Evolutionary conservation across 2,329 filamentous ascomycete genomes (phyloP).

Genomic region (Epicoccum nigrum): DNA sequence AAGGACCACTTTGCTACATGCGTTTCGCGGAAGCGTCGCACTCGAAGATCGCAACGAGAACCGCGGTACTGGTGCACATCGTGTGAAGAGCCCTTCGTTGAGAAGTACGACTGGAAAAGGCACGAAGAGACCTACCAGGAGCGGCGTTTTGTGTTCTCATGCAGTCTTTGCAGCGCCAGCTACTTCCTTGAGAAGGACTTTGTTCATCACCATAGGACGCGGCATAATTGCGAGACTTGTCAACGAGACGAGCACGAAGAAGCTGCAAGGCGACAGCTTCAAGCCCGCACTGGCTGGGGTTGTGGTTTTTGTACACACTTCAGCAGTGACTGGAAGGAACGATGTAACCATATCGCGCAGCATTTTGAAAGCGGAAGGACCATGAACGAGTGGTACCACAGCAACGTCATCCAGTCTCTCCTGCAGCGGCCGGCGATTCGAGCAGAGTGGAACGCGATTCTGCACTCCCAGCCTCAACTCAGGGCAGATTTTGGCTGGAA

Average conservation of each 20-base stretch:
- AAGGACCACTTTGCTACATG: slow-evolving; percentile 40
- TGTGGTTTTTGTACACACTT: slow-evolving; percentile 71
- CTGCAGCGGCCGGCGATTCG: slow-evolving; percentile 66
- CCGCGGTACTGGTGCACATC: slow-evolving; percentile 49
- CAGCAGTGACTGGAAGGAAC: slow-evolving; percentile 64
- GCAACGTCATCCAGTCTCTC: slow-evolving; percentile 68
- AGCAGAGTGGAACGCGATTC: slow-evolving; percentile 57
- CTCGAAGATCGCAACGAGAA: slow-evolving; percentile 25
- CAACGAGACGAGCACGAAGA: slow-evolving; percentile 56
- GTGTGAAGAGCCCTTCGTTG: slow-evolving; percentile 65
- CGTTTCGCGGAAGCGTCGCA: slow-evolving; percentile 31
- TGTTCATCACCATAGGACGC: slow-evolving; percentile 67
- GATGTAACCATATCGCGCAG: slow-evolving; percentile 69
- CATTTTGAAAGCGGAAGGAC: slow-evolving; percentile 65
- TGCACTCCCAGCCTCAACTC: slow-evolving; percentile 24
- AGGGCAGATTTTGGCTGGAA: slow-evolving; percentile 32
- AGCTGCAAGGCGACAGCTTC: slow-evolving; percentile 44
- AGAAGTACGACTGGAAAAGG: slow-evolving; percentile 71
- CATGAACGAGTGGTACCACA: slow-evolving; percentile 69
- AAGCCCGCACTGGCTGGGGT: slow-evolving; percentile 64
- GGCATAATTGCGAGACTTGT: slow-evolving; percentile 63
- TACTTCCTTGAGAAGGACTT: slow-evolving; percentile 71
- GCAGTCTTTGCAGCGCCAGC: slow-evolving; percentile 66
- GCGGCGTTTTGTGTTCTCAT: slow-evolving; percentile 67
- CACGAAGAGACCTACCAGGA: slow-evolving; percentile 73